Conservation (phyloP, 1,284 basidiomycete species). For the Rhodotorula mucilaginosa region DNA sequence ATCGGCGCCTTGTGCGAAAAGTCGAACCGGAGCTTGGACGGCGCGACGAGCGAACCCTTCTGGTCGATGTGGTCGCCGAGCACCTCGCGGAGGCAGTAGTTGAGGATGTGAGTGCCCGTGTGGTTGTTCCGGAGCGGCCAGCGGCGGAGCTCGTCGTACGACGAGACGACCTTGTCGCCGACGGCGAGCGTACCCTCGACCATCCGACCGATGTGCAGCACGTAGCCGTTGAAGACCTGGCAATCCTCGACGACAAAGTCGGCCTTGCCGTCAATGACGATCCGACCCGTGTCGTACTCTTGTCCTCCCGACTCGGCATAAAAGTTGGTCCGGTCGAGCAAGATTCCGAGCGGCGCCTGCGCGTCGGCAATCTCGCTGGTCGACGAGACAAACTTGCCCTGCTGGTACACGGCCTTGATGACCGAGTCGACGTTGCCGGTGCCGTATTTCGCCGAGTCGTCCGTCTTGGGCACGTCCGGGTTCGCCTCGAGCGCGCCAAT, state of each 20-base stretch:
- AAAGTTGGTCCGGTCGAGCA: slow-evolving; percentile 94
- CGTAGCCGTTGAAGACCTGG: slow-evolving; percentile 80
- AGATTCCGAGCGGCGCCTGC: slow-evolving; percentile 66
- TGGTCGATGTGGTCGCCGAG: slow-evolving; percentile 97
- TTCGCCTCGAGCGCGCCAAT: slow-evolving; percentile 82
- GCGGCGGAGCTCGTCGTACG: slow-evolving; percentile 76
- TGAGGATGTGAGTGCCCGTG: slow-evolving; percentile 97
- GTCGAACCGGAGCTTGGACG: slow-evolving; percentile 93
- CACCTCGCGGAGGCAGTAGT: slow-evolving; percentile 85
- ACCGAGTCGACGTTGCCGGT: slow-evolving; percentile 70
- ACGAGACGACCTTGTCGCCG: slow-evolving; percentile 67
- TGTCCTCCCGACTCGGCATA: slow-evolving; percentile 98
- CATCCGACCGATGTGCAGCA: slow-evolving; percentile 77
- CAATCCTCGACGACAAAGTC: slow-evolving; percentile 94
- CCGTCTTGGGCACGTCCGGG: slow-evolving; percentile 79
- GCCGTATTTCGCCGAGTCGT: slow-evolving; percentile 83
- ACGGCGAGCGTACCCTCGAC: slow-evolving; percentile 66
- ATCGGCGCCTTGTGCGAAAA: slow-evolving; percentile 95
- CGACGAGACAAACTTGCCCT: slow-evolving; percentile 70
- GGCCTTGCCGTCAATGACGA: slow-evolving; percentile 84
- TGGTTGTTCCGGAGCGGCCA: slow-evolving; percentile 97
- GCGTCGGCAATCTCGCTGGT: slow-evolving; percentile 58
- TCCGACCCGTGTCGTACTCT: slow-evolving; percentile 92
- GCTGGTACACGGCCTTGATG: slow-evolving; percentile 83
- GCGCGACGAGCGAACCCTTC: slow-evolving; percentile 94